Conservation (phyloP, 2,329 filamentous ascomycete genomes). For the Cladophialophora yegresii region DNA sequence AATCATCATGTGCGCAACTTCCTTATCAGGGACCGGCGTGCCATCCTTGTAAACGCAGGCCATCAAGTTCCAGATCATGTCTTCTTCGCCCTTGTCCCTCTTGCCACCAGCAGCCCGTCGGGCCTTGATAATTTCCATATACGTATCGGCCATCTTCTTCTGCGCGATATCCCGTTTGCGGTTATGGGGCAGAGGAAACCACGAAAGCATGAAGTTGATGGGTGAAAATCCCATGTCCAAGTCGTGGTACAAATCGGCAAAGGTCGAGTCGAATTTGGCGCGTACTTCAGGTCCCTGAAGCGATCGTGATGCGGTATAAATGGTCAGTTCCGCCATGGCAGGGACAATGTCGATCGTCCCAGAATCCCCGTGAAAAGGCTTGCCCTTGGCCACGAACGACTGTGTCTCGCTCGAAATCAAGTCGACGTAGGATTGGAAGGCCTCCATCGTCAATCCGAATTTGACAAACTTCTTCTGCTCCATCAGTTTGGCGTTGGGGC, state of each 20-base stretch:
- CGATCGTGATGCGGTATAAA: slow-evolving; percentile 76
- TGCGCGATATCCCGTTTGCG: slow-evolving; percentile 68
- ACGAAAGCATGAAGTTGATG: slow-evolving; percentile 80
- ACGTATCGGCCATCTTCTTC: slow-evolving; percentile 68
- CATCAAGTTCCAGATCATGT: slow-evolving; percentile 84
- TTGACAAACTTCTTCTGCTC: slow-evolving; percentile 87
- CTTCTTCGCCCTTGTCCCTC: slow-evolving; percentile 54
- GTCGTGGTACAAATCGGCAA: slow-evolving; percentile 76
- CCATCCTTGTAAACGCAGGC: slow-evolving; percentile 74
- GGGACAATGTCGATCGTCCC: slow-evolving; percentile 66
- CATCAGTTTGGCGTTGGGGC: slow-evolving; percentile 88
- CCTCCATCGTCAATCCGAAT: slow-evolving; percentile 62
- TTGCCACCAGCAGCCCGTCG: slow-evolving; percentile 54
- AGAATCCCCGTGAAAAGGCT: slow-evolving; percentile 58
- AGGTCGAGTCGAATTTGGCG: slow-evolving; percentile 67
- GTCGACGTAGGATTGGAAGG: slow-evolving; percentile 70
- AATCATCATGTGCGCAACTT: slow-evolving; percentile 85
- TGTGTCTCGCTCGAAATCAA: slow-evolving; percentile 74
- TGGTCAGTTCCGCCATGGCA: slow-evolving; percentile 74
- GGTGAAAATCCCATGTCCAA: slow-evolving; percentile 77
- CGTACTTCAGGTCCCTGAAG: slow-evolving; percentile 77
- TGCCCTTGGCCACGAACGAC: slow-evolving; percentile 58
- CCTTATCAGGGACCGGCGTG: slow-evolving; percentile 66
- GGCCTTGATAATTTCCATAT: slow-evolving; percentile 69
- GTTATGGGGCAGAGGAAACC: slow-evolving; percentile 76